Percentiles rank a stretch among this genome's conserved stretches.
These are phyloP conservation scores for Aschersonia sp. DNA, from an alignment of 2,329 filamentous ascomycete genomes.

Conservation along the genomic window DNA sequence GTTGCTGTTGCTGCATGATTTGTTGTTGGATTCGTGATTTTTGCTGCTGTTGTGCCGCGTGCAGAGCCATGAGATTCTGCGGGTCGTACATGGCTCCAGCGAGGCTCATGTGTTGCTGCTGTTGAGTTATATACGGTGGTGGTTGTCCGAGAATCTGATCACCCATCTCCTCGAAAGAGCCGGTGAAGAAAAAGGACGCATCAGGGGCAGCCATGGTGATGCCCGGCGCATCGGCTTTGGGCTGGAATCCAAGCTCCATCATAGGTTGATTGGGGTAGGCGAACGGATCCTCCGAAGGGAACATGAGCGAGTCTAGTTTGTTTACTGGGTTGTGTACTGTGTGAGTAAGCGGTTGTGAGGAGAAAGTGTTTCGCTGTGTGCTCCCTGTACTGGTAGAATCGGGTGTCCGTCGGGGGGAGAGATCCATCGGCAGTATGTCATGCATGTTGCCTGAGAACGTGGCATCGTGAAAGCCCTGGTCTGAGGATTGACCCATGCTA, in stretches of 20 bases:
- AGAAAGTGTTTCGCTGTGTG: conserved; percentile 19
- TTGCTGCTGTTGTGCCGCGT: conserved; percentile 8
- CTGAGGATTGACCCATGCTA: conserved; percentile 13
- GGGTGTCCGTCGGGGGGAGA: conserved; percentile 26
- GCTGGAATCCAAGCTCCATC: conserved; percentile 38
- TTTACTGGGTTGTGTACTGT: conserved; percentile 35
- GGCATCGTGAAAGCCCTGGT: conserved; percentile 19
- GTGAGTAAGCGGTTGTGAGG: conserved; percentile 16
- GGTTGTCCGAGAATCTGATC: conserved; percentile 59
- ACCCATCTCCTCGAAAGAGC: conserved; percentile 51
- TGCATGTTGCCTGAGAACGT: conserved; percentile 24
- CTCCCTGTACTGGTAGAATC: conserved; percentile 27
- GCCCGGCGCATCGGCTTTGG: conserved; percentile 17
- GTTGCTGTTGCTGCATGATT: conserved; percentile 7
- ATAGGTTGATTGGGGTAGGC: conserved; percentile 67
- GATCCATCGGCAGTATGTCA: conserved; percentile 30
- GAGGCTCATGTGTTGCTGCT: conserved; percentile 24
- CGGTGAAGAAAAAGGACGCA: conserved; percentile 35
- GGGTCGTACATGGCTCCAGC: conserved; percentile 28
- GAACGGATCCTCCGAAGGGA: conserved; percentile 63
- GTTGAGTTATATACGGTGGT: conserved; percentile 56
- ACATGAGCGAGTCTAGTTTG: conserved; percentile 68
- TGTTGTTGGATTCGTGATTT: conserved; percentile 6
- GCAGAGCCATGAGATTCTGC: conserved; percentile 27
- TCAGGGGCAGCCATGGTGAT: conserved; percentile 20